Percentiles rank a stretch among this genome's conserved stretches.
Conservation (phyloP, 768 basidiomycete genomes). For the Amyloporia xantha region DNA sequence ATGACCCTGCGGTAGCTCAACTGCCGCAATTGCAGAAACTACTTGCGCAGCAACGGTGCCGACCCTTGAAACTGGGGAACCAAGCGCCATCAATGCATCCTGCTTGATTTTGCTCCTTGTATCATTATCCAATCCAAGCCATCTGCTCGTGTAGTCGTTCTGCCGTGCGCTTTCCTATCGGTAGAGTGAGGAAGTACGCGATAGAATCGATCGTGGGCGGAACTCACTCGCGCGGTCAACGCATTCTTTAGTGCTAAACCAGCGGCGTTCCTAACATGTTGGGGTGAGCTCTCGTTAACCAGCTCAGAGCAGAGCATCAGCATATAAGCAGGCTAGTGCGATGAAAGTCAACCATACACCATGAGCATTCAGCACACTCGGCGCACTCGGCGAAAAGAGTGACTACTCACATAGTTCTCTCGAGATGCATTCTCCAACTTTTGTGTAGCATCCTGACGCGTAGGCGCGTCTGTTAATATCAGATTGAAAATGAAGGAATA, state of each 20-base stretch:
- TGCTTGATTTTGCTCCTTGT: slow-evolving; percentile 82
- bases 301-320: slow-evolving; percentile 82
- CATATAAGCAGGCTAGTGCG: slow-evolving; percentile 86
- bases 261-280: slow-evolving; percentile 89
- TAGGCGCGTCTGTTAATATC: slow-evolving; percentile 59
- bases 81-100: slow-evolving; percentile 76
- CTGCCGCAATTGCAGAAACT: slow-evolving; percentile 87
- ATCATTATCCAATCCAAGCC: slow-evolving; percentile 68
- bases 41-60: slow-evolving; percentile 90
- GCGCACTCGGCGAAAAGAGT: slow-evolving; percentile 13
- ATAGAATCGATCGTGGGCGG: slow-evolving; percentile 14
- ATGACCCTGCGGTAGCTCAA: slow-evolving; percentile 82
- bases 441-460: slow-evolving; percentile 87
- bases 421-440: slow-evolving; percentile 81
- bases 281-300: slow-evolving; percentile 59
- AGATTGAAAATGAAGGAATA: neutral
- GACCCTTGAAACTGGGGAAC: slow-evolving; percentile 61
- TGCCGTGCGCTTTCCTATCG: slow-evolving; percentile 70
- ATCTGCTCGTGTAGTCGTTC: slow-evolving; percentile 67
- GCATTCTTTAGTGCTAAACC: slow-evolving; percentile 96
- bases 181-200: slow-evolving; percentile 7
- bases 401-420: slow-evolving; percentile 78
- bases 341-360: slow-evolving; percentile 3
- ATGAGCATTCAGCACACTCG: neutral
- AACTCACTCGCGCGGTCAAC: slow-evolving; percentile 77